Conservation (phyloP, 805 yeast species). For the Starmerella sp. region DNA sequence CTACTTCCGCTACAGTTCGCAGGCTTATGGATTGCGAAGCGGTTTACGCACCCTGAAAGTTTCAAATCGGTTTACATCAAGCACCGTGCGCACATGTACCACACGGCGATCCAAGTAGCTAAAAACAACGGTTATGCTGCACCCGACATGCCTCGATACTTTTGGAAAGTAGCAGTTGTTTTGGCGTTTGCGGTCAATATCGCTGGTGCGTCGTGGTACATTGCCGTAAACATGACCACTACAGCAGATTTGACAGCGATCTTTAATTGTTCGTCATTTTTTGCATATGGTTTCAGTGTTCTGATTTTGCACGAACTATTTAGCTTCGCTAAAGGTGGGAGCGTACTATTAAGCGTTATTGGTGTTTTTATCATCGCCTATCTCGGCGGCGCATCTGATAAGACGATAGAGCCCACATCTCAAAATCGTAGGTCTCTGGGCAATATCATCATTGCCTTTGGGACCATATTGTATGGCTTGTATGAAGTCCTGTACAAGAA, state of each 20-base stretch:
- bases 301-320: constrained; percentile 58
- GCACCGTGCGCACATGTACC: constrained; percentile 15
- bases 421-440: constrained; percentile 59
- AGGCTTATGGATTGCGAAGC: constrained; percentile 32
- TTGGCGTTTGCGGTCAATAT: constrained; percentile 50
- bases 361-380: constrained; percentile 78
- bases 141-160: constrained; percentile 27
- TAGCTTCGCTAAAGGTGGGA: constrained; percentile 47
- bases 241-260: constrained; percentile 84
- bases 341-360: constrained; percentile 58
- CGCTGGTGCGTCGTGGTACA: constrained; percentile 80
- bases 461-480: constrained; percentile 68
- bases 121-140: constrained; percentile 8
- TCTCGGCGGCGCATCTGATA: constrained; percentile 22
- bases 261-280: constrained; percentile 80
- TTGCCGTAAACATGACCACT: constrained; percentile 68
- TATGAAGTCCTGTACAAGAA: constrained; percentile 78
- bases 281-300: constrained; percentile 75
- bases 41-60: constrained; percentile 4
- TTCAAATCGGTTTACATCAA: constrained; percentile 12
- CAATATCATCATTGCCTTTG: constrained; percentile 55
- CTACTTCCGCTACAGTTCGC: constrained; percentile 61
- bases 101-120: constrained; percentile 18
- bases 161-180: constrained; percentile 35
- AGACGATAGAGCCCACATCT: constrained; percentile 17